Base-by-base conservation (phyloP, 1,139 yeast genomes). In the Yamadazyma spencermartinsiae region DNA sequence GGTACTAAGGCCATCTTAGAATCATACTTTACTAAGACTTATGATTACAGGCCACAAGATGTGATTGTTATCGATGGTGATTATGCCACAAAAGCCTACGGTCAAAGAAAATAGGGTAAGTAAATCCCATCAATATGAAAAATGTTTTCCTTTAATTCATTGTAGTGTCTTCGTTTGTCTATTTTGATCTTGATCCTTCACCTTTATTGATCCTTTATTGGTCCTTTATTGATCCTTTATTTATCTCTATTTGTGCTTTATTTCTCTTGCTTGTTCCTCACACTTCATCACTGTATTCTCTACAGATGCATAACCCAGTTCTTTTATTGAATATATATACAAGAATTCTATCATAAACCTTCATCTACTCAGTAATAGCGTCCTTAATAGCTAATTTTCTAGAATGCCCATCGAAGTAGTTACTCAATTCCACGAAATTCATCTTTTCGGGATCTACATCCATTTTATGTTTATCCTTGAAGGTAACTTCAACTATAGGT, bases 391-490 rank as follows among this genome's bases (percentile, higher is more conserved):
- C 78, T 52, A 85, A 64, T 55, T 79, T 75, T 65, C 89, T 79
- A 3, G 90, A 83, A 55, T 85, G 90, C 41, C 80, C 66, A 54
- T 84, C 86, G 43, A 85, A 77, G 49, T 68, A 60, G 32, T 76
- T 77, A 7, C 74, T 62, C 40, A 84, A 61, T 48, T 83, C 90
- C 21, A 63, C 71, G 46, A 80, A 72, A 11, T 59, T 65, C 55
- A 76, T 61, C 2, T 56, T 56, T 3, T 71, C 61, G 3, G 96
- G 96, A 56, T 88, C 86, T 4, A 80, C 79, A 40, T 74, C 74
- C 65, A 88, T 66, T 5, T 72, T 74, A 41, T 80, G 77, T 53
- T 90, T 92, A 61, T 90, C 97, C 61, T 86, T 86, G 66, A 78
- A 90, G 1, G 83, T 79, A 13, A 90, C 95, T 46, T 80, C 74